A percentile compares a stretch with the other conserved stretches of the same genome.
phyloP scores from a whole-genome alignment of 2,329 filamentous ascomycete species.

The Trichoderma koningii region DNA sequence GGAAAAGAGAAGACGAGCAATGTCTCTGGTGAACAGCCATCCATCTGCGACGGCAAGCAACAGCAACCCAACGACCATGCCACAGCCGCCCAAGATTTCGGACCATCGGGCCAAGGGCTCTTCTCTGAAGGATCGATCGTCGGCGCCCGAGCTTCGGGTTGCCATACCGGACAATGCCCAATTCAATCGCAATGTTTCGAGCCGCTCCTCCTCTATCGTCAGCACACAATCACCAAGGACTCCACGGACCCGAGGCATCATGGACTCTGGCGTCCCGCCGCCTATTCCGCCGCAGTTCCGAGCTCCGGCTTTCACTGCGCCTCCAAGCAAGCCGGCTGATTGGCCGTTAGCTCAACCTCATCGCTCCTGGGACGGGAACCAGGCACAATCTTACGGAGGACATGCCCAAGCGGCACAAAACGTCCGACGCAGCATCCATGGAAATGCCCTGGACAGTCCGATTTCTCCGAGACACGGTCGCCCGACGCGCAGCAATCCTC shows the following conservation, averaged over 20 bases:
- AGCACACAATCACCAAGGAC: conserved; percentile 28
- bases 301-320: background rate
- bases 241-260: conserved; percentile 20
- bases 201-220: conserved; percentile 28
- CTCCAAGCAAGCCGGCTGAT: background rate
- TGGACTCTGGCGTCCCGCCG: conserved; percentile 23
- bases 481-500: conserved; percentile 60
- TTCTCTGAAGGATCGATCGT: conserved; percentile 28
- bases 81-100: background rate
- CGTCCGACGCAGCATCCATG: conserved; percentile 39
- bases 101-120: conserved; percentile 15
- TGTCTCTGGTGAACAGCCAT: background rate
- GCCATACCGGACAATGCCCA: conserved; percentile 25
- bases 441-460: conserved; percentile 39
- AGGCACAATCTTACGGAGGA: conserved; percentile 7
- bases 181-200: conserved; percentile 30
- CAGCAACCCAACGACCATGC: background rate
- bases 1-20: conserved; percentile 8
- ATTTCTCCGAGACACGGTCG: conserved; percentile 40
- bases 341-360: conserved; percentile 3
- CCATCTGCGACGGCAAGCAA: background rate
- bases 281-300: conserved; percentile 26
- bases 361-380: background rate
- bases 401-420: background rate
- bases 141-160: conserved; percentile 35